A percentile compares a stretch with the other conserved stretches of the same genome.
Conservation (phyloP, 2,329 filamentous ascomycete species). For the Aspergillus sp. region DNA sequence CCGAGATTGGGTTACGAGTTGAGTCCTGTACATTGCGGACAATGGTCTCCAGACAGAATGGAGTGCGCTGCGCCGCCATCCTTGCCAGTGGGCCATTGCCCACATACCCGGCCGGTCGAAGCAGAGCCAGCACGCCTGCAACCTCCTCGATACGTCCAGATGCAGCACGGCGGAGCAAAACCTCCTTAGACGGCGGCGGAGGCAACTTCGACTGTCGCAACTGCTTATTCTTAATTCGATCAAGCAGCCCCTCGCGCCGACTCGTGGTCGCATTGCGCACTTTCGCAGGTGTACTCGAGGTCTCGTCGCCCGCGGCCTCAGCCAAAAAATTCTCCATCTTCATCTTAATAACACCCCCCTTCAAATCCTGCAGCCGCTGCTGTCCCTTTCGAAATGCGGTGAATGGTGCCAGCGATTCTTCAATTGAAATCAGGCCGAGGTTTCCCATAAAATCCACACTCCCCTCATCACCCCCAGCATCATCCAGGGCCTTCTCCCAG, state of each 20-base stretch:
- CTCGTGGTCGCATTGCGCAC: slow-evolving; percentile 28
- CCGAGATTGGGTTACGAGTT: slow-evolving; percentile 51
- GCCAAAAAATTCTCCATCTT: slow-evolving; percentile 34
- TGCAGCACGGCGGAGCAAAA: slow-evolving; percentile 63
- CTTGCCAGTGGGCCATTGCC: slow-evolving; percentile 31
- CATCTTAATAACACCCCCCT: slow-evolving; percentile 37
- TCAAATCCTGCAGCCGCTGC: slow-evolving; percentile 42
- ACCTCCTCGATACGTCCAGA: slow-evolving; percentile 69
- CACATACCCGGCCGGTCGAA: slow-evolving; percentile 44
- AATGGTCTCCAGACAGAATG: slow-evolving; percentile 65
- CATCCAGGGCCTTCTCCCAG: slow-evolving; percentile 45
- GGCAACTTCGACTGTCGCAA: slow-evolving; percentile 47
- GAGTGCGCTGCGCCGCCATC: slow-evolving; percentile 52
- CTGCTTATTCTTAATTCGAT: slow-evolving; percentile 73
- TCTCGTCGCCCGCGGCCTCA: slow-evolving; percentile 18
- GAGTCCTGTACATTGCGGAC: slow-evolving; percentile 69
- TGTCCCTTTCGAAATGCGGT: slow-evolving; percentile 40
- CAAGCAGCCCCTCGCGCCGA: slow-evolving; percentile 64
- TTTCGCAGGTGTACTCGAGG: slow-evolving; percentile 18
- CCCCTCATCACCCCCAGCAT: slow-evolving; percentile 30
- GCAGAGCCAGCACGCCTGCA: slow-evolving; percentile 65
- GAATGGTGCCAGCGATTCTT: slow-evolving; percentile 37
- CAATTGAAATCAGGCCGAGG: slow-evolving; percentile 35
- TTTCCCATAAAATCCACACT: slow-evolving; percentile 33
- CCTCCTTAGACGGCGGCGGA: slow-evolving; percentile 50